Conservation (phyloP, 106 monocot genomes). For the Ottelia alismoides region DNA sequence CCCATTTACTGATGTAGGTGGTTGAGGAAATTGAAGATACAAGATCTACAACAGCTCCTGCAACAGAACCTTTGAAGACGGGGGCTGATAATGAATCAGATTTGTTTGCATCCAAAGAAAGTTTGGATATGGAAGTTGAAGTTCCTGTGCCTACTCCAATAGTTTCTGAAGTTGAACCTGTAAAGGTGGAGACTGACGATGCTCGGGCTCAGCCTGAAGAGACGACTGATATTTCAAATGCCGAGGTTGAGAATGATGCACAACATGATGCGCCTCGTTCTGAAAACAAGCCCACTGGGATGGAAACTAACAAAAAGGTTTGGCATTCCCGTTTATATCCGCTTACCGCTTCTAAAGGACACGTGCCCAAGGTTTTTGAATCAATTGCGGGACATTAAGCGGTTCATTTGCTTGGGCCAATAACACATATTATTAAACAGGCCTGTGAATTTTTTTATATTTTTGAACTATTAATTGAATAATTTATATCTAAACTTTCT, state of each 20-base stretch:
- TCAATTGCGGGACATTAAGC: too few relatives aligned
- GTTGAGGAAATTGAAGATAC: too few relatives aligned
- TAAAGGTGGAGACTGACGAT: slow-evolving; percentile 43
- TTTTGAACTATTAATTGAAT: not conserved
- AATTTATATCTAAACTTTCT: not conserved
- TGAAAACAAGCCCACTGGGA: slow-evolving; percentile 41
- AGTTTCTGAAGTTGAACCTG: slow-evolving; percentile 19
- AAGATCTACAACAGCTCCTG: too few relatives aligned
- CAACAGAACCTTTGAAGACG: too few relatives aligned
- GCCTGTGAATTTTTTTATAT: not conserved
- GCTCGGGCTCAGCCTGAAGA: slow-evolving; percentile 11
- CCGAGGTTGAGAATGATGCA: slow-evolving; percentile 36
- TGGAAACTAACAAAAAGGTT: slow-evolving; percentile 87
- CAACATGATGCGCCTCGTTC: slow-evolving; percentile 9
- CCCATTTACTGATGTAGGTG: too few relatives aligned
- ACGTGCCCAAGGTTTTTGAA: too few relatives aligned
- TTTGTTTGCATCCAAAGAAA: not conserved
- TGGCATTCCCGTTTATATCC: not conserved
- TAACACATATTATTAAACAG: too few relatives aligned
- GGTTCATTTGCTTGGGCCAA: too few relatives aligned
- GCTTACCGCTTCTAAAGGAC: not conserved
- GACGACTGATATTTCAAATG: slow-evolving; percentile 31
- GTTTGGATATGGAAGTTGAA: slow-evolving; percentile 56
- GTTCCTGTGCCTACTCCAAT: too few relatives aligned
- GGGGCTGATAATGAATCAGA: not conserved